Evolutionary conservation across 2,329 filamentous ascomycete species (phyloP), one percentile per base, ranked within the genome.

Genomic region (Hymenoscyphus albidus): DNA sequence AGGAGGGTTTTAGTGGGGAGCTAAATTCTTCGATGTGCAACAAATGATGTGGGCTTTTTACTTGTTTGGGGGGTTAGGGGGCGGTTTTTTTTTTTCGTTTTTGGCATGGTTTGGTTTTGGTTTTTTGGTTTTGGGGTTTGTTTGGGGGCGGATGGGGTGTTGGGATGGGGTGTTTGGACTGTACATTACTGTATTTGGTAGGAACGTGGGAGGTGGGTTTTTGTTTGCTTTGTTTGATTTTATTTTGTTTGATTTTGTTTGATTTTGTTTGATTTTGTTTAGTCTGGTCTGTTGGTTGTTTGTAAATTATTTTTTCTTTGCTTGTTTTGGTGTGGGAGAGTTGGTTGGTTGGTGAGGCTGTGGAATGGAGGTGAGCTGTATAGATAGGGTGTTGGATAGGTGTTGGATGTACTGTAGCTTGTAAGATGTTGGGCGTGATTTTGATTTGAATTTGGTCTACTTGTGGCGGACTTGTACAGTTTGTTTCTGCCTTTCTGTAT

Each of bases 1-100:
- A 27, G n/a, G 48, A 7, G n/a, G 18, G 10, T 54, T 54, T 54
- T 54, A 54, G 48, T 54, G 48, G 48, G 63, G 63, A 58, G 63
- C 63, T 64, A 64, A 62, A 61, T 35, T 38, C 27, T 58, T 61
- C 63, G 63, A 64, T 58, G 59, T 64, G 63, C 63, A 64, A 64
- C 63, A 42, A 64, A 57, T 40, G n/a, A 39, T 64, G 39, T 51
- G 39, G 14, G 35, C 1, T n/a, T n/a, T 42, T 35, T 35, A 35
- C 35, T 35, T 35, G 9, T 35, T 35, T 10, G 16, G 59, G 39
- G 22, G 16, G 18, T 27, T 27, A 31, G 27, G 16, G 54, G 18
- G 54, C 54, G 55, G 31, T 35, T 27, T 27, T 3, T 27, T 27
- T 27, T 27, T 57, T 35, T 57, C 22, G 27, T 32, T 32, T 57